Evolutionary conservation across 208 protist genomes (phyloP), one percentile per base, ranked within the genome.

Genomic region (Lotmaria passim): DNA sequence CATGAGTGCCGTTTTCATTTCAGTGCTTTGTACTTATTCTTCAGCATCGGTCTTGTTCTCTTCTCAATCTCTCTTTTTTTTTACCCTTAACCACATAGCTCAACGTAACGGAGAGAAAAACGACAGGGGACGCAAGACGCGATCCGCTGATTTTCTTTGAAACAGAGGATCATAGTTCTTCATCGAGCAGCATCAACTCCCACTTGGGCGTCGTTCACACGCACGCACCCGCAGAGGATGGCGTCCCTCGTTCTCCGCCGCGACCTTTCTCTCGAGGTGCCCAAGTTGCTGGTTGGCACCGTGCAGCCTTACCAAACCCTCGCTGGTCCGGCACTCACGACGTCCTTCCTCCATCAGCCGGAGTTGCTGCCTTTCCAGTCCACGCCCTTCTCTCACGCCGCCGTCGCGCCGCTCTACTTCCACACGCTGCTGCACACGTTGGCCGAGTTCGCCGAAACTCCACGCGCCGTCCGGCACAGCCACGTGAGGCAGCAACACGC

Each of bases 281-380:
- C 90, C 1, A 82, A 79, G 55, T 59, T 89, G 21, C 71, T 93
- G 8, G 46, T 93, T 28, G 81, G 78, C 2, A 80, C 89, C 0
- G 89, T 85, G 21, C 91, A 96, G 81, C 91, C 91, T 31, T 96
- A 96, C 64, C 82, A 89, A 31, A 96, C 91, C 8, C 53, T 94
- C 34, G 81, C 81, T 7, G 91, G 91, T 33, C 87, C 91, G 0
- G 91, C 86, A 11, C 83, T 96, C 12, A 86, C 79, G 14, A 76
- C 83, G 3, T 75, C 86, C 67, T 96, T 96, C 50, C 36, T 82
- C 5, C 75, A 73, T 46, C 79, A 92, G 34, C 81, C 86, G 3
- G 62, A 65, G 14, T 69, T 92, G 15, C 69, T 93, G 33, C 81
- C 86, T 0, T 94, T 96, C 39, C 88, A 93, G 68, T 50, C 57